A percentile compares a stretch with the other conserved stretches of the same genome.
phyloP scores from a whole-genome alignment of 2,329 filamentous ascomycete genomes.

The Coleophoma crateriformis region DNA sequence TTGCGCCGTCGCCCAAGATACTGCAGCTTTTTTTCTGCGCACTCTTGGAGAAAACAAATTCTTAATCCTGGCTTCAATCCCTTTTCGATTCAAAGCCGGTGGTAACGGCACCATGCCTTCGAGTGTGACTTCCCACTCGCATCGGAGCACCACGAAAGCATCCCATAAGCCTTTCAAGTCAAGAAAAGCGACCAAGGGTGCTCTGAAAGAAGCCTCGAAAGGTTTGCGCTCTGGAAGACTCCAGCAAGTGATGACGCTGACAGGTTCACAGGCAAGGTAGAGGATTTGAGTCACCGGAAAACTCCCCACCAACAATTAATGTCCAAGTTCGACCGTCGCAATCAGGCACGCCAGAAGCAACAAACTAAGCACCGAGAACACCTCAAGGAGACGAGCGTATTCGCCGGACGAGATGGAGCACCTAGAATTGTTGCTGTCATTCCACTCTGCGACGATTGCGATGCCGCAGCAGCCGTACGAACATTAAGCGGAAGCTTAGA shows the following conservation, averaged over 20 bases:
- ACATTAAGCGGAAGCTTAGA: slow-evolving; percentile 76
- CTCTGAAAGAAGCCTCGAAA: slow-evolving; percentile 79
- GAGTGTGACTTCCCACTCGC: slow-evolving; percentile 67
- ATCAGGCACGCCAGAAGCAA: slow-evolving; percentile 89
- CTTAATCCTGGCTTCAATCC: slow-evolving; percentile 57
- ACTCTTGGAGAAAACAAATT: no score
- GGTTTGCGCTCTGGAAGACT: slow-evolving; percentile 41
- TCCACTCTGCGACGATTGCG: slow-evolving; percentile 70
- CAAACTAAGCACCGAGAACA: slow-evolving; percentile 79
- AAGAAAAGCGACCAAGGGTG: slow-evolving; percentile 81
- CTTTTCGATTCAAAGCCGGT: slow-evolving; percentile 85
- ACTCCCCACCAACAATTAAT: slow-evolving; percentile 95
- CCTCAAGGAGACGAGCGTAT: slow-evolving; percentile 72
- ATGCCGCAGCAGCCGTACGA: slow-evolving; percentile 60
- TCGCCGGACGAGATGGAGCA: slow-evolving; percentile 80
- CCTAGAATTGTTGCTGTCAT: slow-evolving; percentile 85
- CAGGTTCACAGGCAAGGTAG: slow-evolving; percentile 63
- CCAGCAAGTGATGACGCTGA: neutral
- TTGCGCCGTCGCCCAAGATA: no score
- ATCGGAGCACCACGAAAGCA: slow-evolving; percentile 87
- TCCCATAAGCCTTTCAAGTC: slow-evolving; percentile 90
- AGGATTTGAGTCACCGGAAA: slow-evolving; percentile 68
- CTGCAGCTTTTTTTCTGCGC: no score
- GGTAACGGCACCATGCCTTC: slow-evolving; percentile 70
- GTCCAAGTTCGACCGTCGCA: slow-evolving; percentile 93